phyloP scores from a whole-genome alignment of 108 stramenopile genomes.

The Epithemia pelagica region DNA sequence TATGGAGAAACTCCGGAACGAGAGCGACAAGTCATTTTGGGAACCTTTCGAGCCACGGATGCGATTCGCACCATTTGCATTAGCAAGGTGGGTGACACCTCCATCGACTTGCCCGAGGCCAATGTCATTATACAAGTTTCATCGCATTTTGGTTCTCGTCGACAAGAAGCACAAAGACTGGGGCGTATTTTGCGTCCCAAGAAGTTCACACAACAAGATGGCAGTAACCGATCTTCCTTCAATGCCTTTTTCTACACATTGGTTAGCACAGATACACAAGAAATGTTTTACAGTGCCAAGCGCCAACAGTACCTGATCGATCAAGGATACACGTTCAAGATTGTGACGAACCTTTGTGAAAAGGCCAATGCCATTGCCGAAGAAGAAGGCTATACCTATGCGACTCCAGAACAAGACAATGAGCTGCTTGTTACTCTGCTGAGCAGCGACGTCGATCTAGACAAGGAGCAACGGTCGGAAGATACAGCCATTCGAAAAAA shows the following conservation, averaged over 20 bases:
- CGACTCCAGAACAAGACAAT: slow-evolving; percentile 69
- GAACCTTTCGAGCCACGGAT: slow-evolving; percentile 80
- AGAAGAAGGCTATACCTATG: slow-evolving; percentile 57
- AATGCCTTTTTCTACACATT: slow-evolving; percentile 99
- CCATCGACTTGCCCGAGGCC: slow-evolving; percentile 98
- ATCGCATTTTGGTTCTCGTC: slow-evolving; percentile 94
- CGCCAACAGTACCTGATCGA: slow-evolving; percentile 98
- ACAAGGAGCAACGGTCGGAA: slow-evolving; percentile 79
- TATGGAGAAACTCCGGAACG: slow-evolving; percentile 93
- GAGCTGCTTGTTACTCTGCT: slow-evolving; percentile 62
- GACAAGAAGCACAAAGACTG: slow-evolving; percentile 98
- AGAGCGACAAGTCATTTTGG: slow-evolving; percentile 90
- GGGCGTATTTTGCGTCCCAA: slow-evolving; percentile 98
- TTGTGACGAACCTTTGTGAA: slow-evolving; percentile 85
- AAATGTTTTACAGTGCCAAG: slow-evolving; percentile 97
- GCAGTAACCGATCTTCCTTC: slow-evolving; percentile 86
- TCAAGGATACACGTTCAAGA: slow-evolving; percentile 99
- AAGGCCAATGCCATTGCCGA: slow-evolving; percentile 63
- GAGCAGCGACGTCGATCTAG: slow-evolving; percentile 67
- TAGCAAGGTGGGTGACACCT: slow-evolving; percentile 96
- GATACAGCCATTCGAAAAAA: slow-evolving; percentile 87
- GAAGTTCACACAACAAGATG: slow-evolving; percentile 79
- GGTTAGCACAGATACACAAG: slow-evolving; percentile 95
- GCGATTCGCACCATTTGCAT: slow-evolving; percentile 91
- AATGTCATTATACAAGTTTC: slow-evolving; percentile 99